A percentile compares a stretch with the other conserved stretches of the same genome.
Conservation (phyloP, 2,329 filamentous ascomycete genomes). For the Penicillium sp. region DNA sequence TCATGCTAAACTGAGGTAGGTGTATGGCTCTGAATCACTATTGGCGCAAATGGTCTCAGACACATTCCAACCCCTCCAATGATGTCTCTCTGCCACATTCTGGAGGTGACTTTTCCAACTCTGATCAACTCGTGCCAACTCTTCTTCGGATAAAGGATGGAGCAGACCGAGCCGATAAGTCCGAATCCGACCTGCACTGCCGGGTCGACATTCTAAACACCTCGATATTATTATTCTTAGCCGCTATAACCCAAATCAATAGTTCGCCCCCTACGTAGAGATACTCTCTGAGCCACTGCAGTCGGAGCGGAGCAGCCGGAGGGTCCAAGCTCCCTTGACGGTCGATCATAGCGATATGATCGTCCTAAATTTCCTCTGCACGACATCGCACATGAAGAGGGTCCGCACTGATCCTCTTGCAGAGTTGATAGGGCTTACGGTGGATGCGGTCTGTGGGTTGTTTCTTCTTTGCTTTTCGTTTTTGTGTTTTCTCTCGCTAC, state of each 20-base stretch:
- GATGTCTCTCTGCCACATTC: conserved; percentile 22
- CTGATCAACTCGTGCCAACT: conserved; percentile 1
- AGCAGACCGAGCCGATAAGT: neutral
- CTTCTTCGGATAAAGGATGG: neutral
- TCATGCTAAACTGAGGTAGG: conserved; percentile 8
- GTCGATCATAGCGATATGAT: conserved; percentile 21
- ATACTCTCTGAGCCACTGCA: neutral
- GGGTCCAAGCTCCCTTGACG: conserved; percentile 23
- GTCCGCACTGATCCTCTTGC: conserved; percentile 11
- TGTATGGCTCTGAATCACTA: conserved; percentile 5
- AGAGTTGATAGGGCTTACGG: conserved; percentile 15
- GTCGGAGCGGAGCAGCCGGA: conserved; percentile 15
- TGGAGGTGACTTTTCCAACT: conserved; percentile 7
- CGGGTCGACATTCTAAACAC: neutral
- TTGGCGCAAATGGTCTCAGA: conserved; percentile 16
- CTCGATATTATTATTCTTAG: conserved; percentile 2
- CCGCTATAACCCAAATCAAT: conserved; percentile 8
- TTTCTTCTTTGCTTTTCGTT: neutral
- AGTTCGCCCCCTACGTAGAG: conserved; percentile 2
- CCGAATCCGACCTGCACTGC: neutral
- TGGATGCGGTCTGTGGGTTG: conserved; percentile 7
- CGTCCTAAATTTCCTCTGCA: conserved; percentile 20
- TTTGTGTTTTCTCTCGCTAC: neutral
- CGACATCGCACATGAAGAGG: conserved; percentile 20
- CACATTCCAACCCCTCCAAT: conserved; percentile 28